These are phyloP conservation scores for Curvularia eragrostidis DNA, from an alignment of 2,329 filamentous ascomycete genomes.

Conservation along the genomic window DNA sequence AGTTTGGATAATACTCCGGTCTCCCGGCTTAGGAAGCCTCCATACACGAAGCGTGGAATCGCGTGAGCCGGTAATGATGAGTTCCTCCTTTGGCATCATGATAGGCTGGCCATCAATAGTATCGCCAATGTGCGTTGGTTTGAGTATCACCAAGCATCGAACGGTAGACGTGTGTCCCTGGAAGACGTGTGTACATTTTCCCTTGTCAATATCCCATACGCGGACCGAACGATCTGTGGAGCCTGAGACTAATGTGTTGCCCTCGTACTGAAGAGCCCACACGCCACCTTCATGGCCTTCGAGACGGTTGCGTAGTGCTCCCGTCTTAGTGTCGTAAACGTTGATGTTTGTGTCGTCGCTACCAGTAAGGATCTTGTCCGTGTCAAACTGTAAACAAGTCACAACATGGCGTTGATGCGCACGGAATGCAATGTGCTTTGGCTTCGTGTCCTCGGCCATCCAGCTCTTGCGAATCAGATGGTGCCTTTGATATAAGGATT, in stretches of 20 bases:
- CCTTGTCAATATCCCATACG: conserved; percentile 98
- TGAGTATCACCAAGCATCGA: conserved; percentile 90
- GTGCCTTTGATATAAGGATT: conserved; percentile 93
- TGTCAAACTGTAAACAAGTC: conserved; percentile 96
- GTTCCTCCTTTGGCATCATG: conserved; percentile 90
- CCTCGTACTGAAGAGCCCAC: conserved; percentile 96
- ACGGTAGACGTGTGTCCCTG: conserved; percentile 98
- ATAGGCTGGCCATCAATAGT: conserved; percentile 74
- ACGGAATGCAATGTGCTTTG: conserved; percentile 92
- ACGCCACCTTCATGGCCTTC: conserved; percentile 96
- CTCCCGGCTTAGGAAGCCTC: conserved; percentile 84
- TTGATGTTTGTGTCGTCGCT: conserved; percentile 98
- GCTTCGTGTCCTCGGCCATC: conserved; percentile 83
- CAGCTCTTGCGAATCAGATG: conserved; percentile 89
- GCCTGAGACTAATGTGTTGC: conserved; percentile 92
- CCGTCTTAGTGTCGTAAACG: conserved; percentile 96
- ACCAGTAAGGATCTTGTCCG: conserved; percentile 96
- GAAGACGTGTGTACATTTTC: conserved; percentile 91
- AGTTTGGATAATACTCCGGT: conserved; percentile 78
- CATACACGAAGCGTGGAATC: conserved; percentile 94
- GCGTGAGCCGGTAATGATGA: conserved; percentile 96
- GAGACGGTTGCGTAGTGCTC: conserved; percentile 79
- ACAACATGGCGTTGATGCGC: conserved; percentile 96
- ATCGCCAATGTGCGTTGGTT: conserved; percentile 80
- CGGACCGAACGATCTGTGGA: conserved; percentile 97